Base-by-base conservation (phyloP, 2,329 filamentous ascomycete genomes). In the Neocucurbitaria cava region DNA sequence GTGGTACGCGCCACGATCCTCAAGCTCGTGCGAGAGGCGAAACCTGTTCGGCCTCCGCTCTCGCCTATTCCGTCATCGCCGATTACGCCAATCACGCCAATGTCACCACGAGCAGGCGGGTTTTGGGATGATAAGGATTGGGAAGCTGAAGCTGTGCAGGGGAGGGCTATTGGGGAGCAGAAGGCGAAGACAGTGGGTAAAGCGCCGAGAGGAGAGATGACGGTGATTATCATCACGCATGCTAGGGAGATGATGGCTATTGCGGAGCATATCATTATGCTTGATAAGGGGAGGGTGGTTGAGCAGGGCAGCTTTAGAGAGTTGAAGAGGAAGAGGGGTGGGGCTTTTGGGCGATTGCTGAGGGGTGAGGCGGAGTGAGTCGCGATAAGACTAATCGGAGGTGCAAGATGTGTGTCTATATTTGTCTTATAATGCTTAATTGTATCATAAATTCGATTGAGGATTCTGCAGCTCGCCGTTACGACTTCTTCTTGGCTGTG, bases 171-270 rank as follows among this genome's bases (percentile, higher is more conserved):
- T 13, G 31, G 4, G n/a, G 15, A 17, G 13, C 9, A 17, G 31
- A 35, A 17, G 13, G 17, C 41, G 46, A 41, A 52, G 46, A 33
- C 9, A 41, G 35, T 5, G 58, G 66, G 52, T 5, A 62, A 61
- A 46, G 18, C 42, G 35, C 26, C 23, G 24, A 56, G 36, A 35
- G 67, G 58, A 3, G 79, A 78, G 0, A 83, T 91, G 73, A 89
- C 89, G 0, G 85, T 96, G 0, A 81, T 97, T 15, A 83, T 96
- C 21, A 88, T 96, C 35, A 96, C 92, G 44, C 94, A 97, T 76
- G 85, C 83, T 52, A 81, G 80, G 57, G 89, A 94, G 68, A 96
- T 96, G 91, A 97, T 98, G 90, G 82, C 83, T 52, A 84, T 91
- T 54, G 90, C 89, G 0, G 87, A 92, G 70, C 81, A 85, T 40